These are phyloP conservation scores for Galium porrigens DNA, from an alignment of 305 asterid genomes.

Conservation along the genomic window DNA sequence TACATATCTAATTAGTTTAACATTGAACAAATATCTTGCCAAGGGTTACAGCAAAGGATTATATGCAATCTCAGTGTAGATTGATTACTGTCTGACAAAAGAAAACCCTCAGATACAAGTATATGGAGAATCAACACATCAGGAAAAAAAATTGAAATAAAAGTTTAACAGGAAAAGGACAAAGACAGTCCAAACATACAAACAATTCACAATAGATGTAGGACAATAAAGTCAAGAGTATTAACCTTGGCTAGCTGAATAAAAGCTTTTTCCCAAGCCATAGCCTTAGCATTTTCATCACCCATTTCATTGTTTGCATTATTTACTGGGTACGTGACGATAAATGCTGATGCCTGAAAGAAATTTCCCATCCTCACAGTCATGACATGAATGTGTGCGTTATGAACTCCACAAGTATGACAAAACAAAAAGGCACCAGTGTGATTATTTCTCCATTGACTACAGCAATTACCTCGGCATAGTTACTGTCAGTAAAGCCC, in stretches of 20 bases:
- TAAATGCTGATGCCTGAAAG: slow-evolving; percentile 80
- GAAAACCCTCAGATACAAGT: not conserved
- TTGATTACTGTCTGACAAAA: not conserved
- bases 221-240: not conserved
- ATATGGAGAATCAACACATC: not conserved
- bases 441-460: slow-evolving; percentile 1
- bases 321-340: slow-evolving; percentile 83
- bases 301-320: slow-evolving; percentile 58
- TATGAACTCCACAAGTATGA: not conserved
- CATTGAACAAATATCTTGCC: not conserved
- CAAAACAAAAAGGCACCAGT: slow-evolving; percentile 17
- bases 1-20: not conserved
- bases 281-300: slow-evolving; percentile 56
- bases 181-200: no score
- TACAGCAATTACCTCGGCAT: slow-evolving; percentile 45
- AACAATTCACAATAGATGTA: not conserved
- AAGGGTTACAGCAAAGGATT: not conserved
- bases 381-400: not conserved
- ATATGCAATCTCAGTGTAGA: not conserved
- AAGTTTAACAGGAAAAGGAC: not conserved
- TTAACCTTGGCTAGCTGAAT: slow-evolving; percentile 78
- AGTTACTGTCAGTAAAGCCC: slow-evolving; percentile 79
- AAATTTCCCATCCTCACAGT: slow-evolving; percentile 6
- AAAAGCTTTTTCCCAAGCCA: slow-evolving; percentile 94
- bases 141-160: not conserved